Conservation (phyloP, 2,329 filamentous ascomycete species). For the Hypoxylon sp. region DNA sequence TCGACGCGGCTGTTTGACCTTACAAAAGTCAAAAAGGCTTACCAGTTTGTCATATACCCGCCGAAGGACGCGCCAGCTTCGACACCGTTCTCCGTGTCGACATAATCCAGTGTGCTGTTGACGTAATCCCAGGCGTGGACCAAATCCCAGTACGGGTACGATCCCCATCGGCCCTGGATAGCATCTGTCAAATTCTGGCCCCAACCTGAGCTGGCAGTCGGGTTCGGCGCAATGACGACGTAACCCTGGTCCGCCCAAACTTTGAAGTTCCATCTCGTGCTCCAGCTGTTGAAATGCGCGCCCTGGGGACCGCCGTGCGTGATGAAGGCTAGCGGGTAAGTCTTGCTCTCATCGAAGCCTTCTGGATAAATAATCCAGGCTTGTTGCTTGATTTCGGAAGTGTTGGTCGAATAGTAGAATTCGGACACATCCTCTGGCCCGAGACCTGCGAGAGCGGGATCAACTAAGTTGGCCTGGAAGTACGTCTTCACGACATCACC, state of each 20-base stretch:
- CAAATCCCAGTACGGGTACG: constrained; percentile 68
- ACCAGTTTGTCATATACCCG: constrained; percentile 70
- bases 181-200: constrained; percentile 68
- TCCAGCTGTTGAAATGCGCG: constrained; percentile 67
- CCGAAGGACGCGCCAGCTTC: constrained; percentile 69
- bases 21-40: constrained; percentile 44
- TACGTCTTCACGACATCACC: constrained; percentile 53
- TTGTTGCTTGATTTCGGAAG: constrained; percentile 53
- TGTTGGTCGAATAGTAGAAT: constrained; percentile 56
- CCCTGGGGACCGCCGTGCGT: constrained; percentile 69
- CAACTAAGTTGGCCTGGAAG: constrained; percentile 57
- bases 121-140: constrained; percentile 69
- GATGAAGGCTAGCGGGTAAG: constrained; percentile 68
- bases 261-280: constrained; percentile 68
- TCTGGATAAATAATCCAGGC: constrained; percentile 55
- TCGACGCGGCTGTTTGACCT: not conserved
- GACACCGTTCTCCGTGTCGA: constrained; percentile 66
- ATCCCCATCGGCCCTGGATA: constrained; percentile 66
- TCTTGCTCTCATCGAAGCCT: constrained; percentile 57
- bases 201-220: constrained; percentile 68
- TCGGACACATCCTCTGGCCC: constrained; percentile 54
- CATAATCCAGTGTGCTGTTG: constrained; percentile 64
- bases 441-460: constrained; percentile 55
- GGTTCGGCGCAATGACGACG: constrained; percentile 69
- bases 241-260: constrained; percentile 71